These are phyloP conservation scores for Tuber indicum DNA, from an alignment of 495 filamentous ascomycete species.

Conservation along the genomic window DNA sequence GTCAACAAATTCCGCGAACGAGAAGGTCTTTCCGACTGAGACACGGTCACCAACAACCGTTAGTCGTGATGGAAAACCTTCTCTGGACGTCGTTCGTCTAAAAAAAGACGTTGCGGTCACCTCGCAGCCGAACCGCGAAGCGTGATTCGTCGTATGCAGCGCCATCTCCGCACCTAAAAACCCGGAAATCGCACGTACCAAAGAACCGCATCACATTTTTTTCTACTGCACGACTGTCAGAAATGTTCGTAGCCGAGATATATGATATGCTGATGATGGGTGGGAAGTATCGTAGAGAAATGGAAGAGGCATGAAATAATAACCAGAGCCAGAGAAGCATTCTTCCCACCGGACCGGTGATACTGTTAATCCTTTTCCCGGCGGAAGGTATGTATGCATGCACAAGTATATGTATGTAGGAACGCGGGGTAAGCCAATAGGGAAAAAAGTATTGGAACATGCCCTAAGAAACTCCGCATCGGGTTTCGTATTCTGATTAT, in stretches of 20 bases:
- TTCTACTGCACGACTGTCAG: not conserved
- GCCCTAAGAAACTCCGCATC: not conserved
- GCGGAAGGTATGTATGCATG: not conserved
- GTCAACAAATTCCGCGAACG: not conserved
- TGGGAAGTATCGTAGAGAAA: not conserved
- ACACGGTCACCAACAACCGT: constrained; percentile 4
- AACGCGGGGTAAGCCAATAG: not conserved
- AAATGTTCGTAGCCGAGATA: not conserved
- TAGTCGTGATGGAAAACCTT: constrained; percentile 22
- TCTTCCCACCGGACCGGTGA: not conserved
- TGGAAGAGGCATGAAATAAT: not conserved
- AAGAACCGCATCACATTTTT: constrained; percentile 4
- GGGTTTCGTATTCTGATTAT: not conserved
- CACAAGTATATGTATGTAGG: not conserved
- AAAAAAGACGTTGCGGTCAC: constrained; percentile 1
- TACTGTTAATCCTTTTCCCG: constrained; percentile 4
- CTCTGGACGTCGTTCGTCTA: constrained; percentile 15
- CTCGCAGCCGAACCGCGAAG: not conserved
- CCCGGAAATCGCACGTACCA: constrained; percentile 6
- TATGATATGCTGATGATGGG: not conserved
- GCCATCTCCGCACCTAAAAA: not conserved
- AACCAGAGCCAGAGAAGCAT: not conserved
- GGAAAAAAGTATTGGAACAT: not conserved
- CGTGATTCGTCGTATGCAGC: constrained; percentile 1
- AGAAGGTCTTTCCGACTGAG: constrained; percentile 3